These are phyloP conservation scores for Haplographium delicatum DNA, from an alignment of 495 filamentous ascomycete genomes.

Conservation along the genomic window DNA sequence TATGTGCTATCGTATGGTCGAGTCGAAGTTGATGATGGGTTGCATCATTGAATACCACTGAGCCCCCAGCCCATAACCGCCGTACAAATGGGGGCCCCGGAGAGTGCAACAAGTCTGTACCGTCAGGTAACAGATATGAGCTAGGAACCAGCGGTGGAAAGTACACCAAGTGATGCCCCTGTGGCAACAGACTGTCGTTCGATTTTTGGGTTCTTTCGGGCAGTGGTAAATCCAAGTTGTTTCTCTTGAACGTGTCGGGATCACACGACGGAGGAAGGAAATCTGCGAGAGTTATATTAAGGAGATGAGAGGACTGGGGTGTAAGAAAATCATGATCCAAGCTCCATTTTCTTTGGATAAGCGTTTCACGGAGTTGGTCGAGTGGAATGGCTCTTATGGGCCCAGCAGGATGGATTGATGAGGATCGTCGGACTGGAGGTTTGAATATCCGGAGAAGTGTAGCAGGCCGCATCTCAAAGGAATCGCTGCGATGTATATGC, in stretches of 20 bases:
- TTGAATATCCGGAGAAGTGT: no score
- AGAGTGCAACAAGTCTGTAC: slow-evolving; percentile 65
- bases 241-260: slow-evolving; percentile 6
- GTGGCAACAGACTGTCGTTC: slow-evolving; percentile 37
- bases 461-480: no score
- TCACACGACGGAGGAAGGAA: slow-evolving; percentile 39
- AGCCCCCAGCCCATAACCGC: slow-evolving; percentile 77
- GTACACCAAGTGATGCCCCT: slow-evolving; percentile 69
- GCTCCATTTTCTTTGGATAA: slow-evolving; percentile 43
- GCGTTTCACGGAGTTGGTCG: slow-evolving; percentile 8
- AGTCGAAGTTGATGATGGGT: slow-evolving; percentile 28
- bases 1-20: slow-evolving; percentile 44
- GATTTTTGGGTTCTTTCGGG: background rate
- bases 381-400: no score
- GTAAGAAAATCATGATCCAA: slow-evolving; percentile 59
- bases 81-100: slow-evolving; percentile 59
- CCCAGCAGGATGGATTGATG: no score
- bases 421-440: no score
- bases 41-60: slow-evolving; percentile 32
- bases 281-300: slow-evolving; percentile 56
- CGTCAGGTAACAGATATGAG: slow-evolving; percentile 56
- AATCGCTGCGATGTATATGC: no score
- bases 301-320: slow-evolving; percentile 57
- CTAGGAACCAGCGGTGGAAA: slow-evolving; percentile 57
- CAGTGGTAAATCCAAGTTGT: background rate